These are phyloP conservation scores for Beauveria rudraprayagi DNA, from an alignment of 2,329 filamentous ascomycete species.

Conservation along the genomic window DNA sequence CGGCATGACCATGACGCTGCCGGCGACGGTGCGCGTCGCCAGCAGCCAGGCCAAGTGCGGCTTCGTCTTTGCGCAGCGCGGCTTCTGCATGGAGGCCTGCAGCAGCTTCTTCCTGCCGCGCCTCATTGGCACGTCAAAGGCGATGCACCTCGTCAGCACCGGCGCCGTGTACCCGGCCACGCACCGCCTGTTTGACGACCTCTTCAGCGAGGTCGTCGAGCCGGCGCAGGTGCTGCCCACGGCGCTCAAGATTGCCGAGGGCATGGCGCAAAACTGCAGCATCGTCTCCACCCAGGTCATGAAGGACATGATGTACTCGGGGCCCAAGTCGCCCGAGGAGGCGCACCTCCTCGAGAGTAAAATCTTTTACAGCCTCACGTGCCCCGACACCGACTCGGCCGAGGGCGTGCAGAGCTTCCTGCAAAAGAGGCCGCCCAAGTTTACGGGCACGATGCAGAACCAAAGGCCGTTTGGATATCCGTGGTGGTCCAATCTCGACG, in stretches of 20 bases:
- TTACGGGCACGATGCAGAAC: conserved; percentile 51
- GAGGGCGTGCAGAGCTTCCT: conserved; percentile 64
- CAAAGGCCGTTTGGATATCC: conserved; percentile 54
- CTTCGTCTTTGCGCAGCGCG: conserved; percentile 64
- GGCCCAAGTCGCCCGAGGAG: conserved; percentile 52
- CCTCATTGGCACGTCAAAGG: conserved; percentile 55
- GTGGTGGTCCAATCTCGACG: conserved; percentile 53
- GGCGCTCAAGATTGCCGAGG: conserved; percentile 57
- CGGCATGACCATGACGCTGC: conserved; percentile 54
- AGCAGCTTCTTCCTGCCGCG: conserved; percentile 65
- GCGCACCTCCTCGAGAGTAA: conserved; percentile 62
- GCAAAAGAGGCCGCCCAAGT: conserved; percentile 57
- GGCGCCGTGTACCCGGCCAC: conserved; percentile 49
- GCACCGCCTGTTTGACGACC: conserved; percentile 43
- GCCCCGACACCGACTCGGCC: conserved; percentile 48
- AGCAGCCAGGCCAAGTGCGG: conserved; percentile 57
- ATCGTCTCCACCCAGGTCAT: conserved; percentile 56
- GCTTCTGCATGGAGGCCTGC: conserved; percentile 64
- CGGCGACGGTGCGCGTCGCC: conserved; percentile 44
- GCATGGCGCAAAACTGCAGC: conserved; percentile 60
- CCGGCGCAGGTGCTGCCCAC: conserved; percentile 54
- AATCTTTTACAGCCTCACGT: conserved; percentile 50
- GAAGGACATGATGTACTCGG: conserved; percentile 62
- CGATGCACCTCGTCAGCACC: conserved; percentile 59
- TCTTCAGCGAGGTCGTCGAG: conserved; percentile 60